Evolutionary conservation across 306 rosid species (phyloP).

Genomic region (Acacia acuminata): DNA sequence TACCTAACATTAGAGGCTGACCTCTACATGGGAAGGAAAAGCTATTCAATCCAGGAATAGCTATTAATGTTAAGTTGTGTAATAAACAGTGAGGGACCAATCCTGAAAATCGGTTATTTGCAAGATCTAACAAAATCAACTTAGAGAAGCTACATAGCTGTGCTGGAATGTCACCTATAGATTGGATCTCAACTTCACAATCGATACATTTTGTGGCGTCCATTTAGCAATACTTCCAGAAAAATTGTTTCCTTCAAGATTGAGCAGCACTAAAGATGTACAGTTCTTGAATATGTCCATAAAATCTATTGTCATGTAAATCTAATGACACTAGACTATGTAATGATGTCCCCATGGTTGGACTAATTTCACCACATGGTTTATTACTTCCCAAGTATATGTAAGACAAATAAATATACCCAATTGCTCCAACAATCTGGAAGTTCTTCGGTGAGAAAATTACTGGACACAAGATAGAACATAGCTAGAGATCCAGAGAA

Average conservation of each 20-base stretch:
- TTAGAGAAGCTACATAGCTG: background rate
- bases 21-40: too few relatives aligned
- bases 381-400: too few relatives aligned
- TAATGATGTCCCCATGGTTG: too few relatives aligned
- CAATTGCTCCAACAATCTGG: too few relatives aligned
- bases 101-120: background rate
- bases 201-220: background rate
- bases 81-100: background rate
- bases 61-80: background rate
- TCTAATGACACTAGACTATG: background rate
- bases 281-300: background rate
- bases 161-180: background rate
- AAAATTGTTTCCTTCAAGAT: background rate
- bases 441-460: too few relatives aligned
- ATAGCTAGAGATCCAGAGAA: background rate
- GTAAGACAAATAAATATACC: too few relatives aligned
- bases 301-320: background rate
- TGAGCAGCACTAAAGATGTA: background rate
- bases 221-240: background rate
- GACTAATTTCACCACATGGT: too few relatives aligned
- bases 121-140: background rate
- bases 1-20: too few relatives aligned
- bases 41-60: background rate
- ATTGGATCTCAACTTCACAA: background rate
- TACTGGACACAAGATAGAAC: background rate